Conservation (phyloP, 352 stramenopile genomes). For the Phytopythium boreale region DNA sequence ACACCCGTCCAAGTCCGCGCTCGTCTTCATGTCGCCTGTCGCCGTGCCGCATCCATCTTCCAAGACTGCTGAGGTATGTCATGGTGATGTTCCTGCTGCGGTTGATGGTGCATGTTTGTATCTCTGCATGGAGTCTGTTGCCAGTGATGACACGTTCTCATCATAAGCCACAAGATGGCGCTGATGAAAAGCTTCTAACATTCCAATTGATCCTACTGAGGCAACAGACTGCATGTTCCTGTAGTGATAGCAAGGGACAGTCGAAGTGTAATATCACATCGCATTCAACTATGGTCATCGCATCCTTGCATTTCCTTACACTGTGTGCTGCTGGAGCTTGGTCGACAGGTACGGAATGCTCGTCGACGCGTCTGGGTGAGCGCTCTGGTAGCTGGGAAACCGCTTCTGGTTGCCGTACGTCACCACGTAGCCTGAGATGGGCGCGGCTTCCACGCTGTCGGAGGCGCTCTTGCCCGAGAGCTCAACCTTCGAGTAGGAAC, state of each 20-base stretch:
- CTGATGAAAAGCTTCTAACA: constrained; percentile 76
- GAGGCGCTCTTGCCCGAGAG: not conserved
- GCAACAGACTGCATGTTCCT: constrained; percentile 14
- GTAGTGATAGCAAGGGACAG: constrained; percentile 8
- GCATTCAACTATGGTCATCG: constrained; percentile 4
- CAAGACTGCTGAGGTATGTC: not conserved
- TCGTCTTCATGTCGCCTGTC: not conserved
- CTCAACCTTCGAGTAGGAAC: not conserved
- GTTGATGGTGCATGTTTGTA: constrained; percentile 23
- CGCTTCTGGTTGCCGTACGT: constrained; percentile 49
- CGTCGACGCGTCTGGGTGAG: constrained; percentile 22
- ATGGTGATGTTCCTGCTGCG: not conserved
- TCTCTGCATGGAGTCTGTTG: constrained; percentile 18
- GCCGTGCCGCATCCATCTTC: not conserved
- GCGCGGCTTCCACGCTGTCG: not conserved
- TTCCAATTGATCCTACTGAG: constrained; percentile 91
- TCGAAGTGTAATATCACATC: constrained; percentile 2
- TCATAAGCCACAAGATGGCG: constrained; percentile 40
- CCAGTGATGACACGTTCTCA: constrained; percentile 73
- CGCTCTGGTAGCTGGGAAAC: constrained; percentile 25
- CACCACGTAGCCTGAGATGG: constrained; percentile 48
- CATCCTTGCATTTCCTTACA: not conserved
- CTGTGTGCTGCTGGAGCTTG: constrained; percentile 26
- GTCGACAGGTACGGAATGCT: constrained; percentile 32
- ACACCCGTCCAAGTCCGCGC: constrained; percentile 10